A percentile compares a stretch with the other conserved stretches of the same genome.
These are phyloP conservation scores for Trichoderma virens DNA, from an alignment of 495 filamentous ascomycete genomes.

Conservation along the genomic window DNA sequence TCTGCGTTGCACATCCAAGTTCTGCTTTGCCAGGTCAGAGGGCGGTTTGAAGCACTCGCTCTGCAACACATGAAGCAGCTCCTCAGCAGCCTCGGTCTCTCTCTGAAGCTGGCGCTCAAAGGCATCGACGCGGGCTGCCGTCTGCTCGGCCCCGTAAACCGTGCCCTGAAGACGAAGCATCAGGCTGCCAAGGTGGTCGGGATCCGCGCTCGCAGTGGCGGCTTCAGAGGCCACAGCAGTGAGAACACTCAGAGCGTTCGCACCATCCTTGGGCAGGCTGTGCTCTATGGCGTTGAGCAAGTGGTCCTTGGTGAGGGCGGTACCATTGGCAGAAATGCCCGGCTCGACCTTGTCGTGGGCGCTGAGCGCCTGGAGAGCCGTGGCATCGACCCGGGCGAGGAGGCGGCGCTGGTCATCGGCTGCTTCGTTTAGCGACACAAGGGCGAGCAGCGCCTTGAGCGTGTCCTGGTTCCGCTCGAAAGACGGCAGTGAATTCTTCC, in stretches of 20 bases:
- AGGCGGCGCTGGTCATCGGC: constrained; percentile 69
- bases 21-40: constrained; percentile 46
- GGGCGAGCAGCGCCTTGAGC: constrained; percentile 63
- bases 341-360: constrained; percentile 28
- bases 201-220: constrained; percentile 25
- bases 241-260: constrained; percentile 33
- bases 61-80: constrained; percentile 26
- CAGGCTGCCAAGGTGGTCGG: constrained; percentile 24
- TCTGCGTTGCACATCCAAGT: constrained; percentile 53
- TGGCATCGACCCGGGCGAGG: constrained; percentile 51
- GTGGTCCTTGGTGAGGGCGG: constrained; percentile 18
- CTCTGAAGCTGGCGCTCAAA: constrained; percentile 33
- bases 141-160: constrained; percentile 33
- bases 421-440: constrained; percentile 69
- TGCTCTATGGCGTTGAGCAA: constrained; percentile 28
- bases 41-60: constrained; percentile 44
- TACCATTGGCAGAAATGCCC: not conserved
- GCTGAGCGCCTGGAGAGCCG: constrained; percentile 46
- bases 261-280: constrained; percentile 36
- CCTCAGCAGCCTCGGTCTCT: constrained; percentile 21
- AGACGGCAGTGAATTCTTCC: constrained; percentile 31
- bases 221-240: constrained; percentile 28
- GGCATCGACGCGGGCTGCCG: constrained; percentile 30
- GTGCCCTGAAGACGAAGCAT: constrained; percentile 33
- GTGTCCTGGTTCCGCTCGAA: constrained; percentile 87